phyloP scores from a whole-genome alignment of 257 asterid genomes.

The Petunia axillaris region DNA sequence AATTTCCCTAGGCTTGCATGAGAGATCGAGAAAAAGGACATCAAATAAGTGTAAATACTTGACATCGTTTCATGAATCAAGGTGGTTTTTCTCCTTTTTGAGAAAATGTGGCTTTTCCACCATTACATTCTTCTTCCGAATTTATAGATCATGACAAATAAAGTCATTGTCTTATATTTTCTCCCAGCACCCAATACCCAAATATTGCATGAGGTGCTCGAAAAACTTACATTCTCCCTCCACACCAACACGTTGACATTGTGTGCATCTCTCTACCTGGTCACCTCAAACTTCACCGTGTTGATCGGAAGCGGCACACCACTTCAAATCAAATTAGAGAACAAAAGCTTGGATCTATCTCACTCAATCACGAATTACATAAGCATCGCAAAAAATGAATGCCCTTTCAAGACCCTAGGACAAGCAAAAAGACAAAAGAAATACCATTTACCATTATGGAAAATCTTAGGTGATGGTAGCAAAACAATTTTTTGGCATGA shows the following conservation, averaged over 20 bases:
- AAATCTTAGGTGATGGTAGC: not conserved
- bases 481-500: too few relatives aligned
- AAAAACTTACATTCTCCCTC: not conserved
- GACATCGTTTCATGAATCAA: not conserved
- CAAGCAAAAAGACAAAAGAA: not conserved
- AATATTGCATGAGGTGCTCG: not conserved
- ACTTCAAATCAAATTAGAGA: not conserved
- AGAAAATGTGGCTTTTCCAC: not conserved
- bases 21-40: not conserved
- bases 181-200: not conserved
- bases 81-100: not conserved
- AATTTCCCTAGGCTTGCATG: not conserved
- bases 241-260: not conserved
- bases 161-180: not conserved
- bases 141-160: not conserved
- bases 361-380: not conserved
- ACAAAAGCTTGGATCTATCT: not conserved
- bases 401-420: not conserved
- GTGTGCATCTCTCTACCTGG: not conserved
- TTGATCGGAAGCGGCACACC: not conserved
- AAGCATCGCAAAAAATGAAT: not conserved
- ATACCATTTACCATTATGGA: not conserved
- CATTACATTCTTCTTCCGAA: not conserved
- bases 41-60: not conserved
- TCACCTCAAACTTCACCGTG: not conserved